A percentile compares a stretch with the other conserved stretches of the same genome.
phyloP scores from a whole-genome alignment of 768 basidiomycete species.

The Xerocomellus intermedius region DNA sequence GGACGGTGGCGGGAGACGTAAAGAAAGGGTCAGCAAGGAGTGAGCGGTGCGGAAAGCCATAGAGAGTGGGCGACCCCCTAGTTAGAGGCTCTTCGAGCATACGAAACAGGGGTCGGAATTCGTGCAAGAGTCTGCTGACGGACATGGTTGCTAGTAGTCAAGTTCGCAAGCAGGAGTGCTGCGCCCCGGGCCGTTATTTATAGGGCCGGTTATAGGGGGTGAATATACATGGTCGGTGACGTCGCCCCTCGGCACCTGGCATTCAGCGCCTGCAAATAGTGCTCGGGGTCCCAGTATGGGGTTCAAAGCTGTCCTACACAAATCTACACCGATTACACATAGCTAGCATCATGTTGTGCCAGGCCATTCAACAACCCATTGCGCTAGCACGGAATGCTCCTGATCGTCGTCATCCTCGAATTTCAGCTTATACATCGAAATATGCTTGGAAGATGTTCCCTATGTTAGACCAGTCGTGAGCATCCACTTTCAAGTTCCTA shows the following conservation, averaged over 20 bases:
- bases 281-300: conserved; percentile 12
- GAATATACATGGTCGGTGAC: conserved; percentile 4
- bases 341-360: conserved; percentile 23
- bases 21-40: conserved; percentile 54
- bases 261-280: conserved; percentile 2
- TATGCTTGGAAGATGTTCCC: conserved; percentile 44
- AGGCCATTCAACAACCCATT: conserved; percentile 83
- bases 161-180: background rate
- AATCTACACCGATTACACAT: background rate
- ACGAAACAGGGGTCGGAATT: conserved; percentile 73
- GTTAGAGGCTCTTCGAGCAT: conserved; percentile 70
- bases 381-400: conserved; percentile 71
- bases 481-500: background rate
- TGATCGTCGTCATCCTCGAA: conserved; percentile 90
- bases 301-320: background rate
- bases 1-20: conserved; percentile 28
- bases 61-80: conserved; percentile 29
- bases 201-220: conserved; percentile 20
- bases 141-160: conserved; percentile 46
- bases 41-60: conserved; percentile 33
- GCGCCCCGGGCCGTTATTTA: too few species aligned
- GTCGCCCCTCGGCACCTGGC: conserved; percentile 17
- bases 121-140: conserved; percentile 62
- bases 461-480: conserved; percentile 15
- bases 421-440: conserved; percentile 70